A percentile compares a stretch with the other conserved stretches of the same genome.
These are phyloP conservation scores for Lactifluus piperatus DNA, from an alignment of 768 basidiomycete species.

Conservation along the genomic window DNA sequence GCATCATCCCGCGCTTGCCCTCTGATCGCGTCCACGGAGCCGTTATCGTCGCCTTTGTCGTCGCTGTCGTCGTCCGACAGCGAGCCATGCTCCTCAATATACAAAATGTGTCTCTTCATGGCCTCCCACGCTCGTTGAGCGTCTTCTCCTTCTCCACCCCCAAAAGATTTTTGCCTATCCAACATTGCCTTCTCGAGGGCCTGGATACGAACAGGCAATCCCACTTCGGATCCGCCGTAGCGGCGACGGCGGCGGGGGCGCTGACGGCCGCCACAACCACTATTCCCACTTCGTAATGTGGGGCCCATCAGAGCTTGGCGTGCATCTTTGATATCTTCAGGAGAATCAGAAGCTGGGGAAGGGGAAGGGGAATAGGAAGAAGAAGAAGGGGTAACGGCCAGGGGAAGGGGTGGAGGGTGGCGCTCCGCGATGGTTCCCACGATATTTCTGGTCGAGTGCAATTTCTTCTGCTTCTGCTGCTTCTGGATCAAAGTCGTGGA, in stretches of 20 bases:
- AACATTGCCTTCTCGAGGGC: background rate
- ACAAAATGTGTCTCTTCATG: constrained; percentile 4
- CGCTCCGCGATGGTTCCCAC: background rate
- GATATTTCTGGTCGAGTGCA: background rate
- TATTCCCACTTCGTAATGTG: background rate
- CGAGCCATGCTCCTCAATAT: constrained; percentile 13
- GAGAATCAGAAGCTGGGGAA: background rate
- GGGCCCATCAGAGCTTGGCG: background rate
- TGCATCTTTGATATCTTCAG: background rate
- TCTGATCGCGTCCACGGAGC: too few species aligned
- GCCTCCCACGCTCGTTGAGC: constrained; percentile 4
- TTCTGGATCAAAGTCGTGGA: background rate
- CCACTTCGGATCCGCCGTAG: background rate
- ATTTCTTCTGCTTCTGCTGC: background rate
- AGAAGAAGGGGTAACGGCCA: too few species aligned
- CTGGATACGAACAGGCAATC: background rate
- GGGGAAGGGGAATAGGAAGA: too few species aligned
- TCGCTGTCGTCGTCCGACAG: background rate
- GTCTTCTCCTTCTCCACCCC: background rate
- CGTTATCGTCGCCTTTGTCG: background rate
- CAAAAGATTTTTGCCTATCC: background rate
- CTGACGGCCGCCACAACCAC: background rate
- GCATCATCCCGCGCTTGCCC: background rate
- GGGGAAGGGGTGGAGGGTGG: background rate
- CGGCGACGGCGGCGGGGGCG: too few species aligned